Evolutionary conservation across 306 rosid genomes (phyloP), one percentile per base, ranked within the genome.

Genomic region (Citrullus mucosospermus): DNA sequence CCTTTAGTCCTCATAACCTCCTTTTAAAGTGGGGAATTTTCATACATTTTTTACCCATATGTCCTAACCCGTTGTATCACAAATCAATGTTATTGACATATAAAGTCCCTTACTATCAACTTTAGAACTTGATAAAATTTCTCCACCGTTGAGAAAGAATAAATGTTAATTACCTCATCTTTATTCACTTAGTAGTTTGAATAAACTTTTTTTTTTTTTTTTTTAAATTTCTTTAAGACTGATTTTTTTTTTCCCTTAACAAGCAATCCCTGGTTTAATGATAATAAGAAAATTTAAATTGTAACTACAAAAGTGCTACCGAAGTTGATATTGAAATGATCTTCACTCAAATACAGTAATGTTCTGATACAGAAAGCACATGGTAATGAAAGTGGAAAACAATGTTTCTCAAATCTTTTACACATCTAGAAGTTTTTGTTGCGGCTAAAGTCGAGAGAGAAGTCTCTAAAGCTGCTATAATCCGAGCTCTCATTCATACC

Each of bases 361-460:
- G 44, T 51, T 73, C 61, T 73, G 28, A 73, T 73, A 73, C 77
- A 73, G 8, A 69, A 69, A 44, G 7, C 28, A 44, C 58, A 44
- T 20, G 58, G 39, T 12, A 25, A 71, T 15, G 14, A 71, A 71
- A 46, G 59, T 48, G 77, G 36, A 16, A 73, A 46, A 73, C 43
- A 73, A 73, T 48, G 77, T 73, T 51, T 30, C 28, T 73, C 61
- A 73, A 71, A 51, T 51, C 61, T 73, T 71, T 46, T 71, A 46
- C 58, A 71, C 7, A 46, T 70, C 76, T 6, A 71, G 13, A 51
- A 50, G 25, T 13, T 12, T 32, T 3, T 9, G 39, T 20, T 1
- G 3, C 75, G 13, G 11, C n/a, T 43, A 20, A 69, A 69, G 17
- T 44, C 18, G 20, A 62, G 71, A 65, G 46, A 16, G 71, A 38